Conservation (phyloP, 192 early-diverging fungal species). For the Lobosporangium transversale region DNA sequence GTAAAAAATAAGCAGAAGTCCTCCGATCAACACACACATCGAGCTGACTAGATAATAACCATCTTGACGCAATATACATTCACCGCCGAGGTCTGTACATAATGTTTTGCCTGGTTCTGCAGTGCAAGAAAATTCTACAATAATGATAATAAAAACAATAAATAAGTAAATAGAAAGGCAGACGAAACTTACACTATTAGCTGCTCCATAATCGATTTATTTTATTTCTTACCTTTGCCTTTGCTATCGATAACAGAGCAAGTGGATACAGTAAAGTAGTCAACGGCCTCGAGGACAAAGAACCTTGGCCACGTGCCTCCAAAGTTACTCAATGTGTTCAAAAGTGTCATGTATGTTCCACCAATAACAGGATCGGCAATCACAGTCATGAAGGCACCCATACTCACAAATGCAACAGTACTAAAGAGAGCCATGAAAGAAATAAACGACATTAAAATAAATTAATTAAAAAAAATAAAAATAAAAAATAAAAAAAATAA, state of each 20-base stretch:
- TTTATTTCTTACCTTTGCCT: conserved; percentile 25
- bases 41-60: conserved; percentile 89
- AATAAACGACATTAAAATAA: neutral
- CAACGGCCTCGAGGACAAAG: conserved; percentile 92
- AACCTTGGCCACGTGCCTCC: conserved; percentile 97
- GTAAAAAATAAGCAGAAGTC: conserved; percentile 64
- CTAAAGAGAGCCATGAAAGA: conserved; percentile 1
- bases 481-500: neutral
- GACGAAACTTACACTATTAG: too few relatives aligned
- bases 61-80: conserved; percentile 76
- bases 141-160: conserved; percentile 8
- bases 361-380: conserved; percentile 97
- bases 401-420: conserved; percentile 79
- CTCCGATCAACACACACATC: conserved; percentile 76
- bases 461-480: neutral
- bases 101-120: conserved; percentile 68
- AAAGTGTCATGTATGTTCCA: conserved; percentile 76
- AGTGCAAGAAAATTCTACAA: conserved; percentile 64
- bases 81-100: conserved; percentile 73
- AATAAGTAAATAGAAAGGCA: too few relatives aligned
- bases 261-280: conserved; percentile 78
- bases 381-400: conserved; percentile 94
- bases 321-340: conserved; percentile 96
- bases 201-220: too few relatives aligned
- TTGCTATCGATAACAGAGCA: conserved; percentile 55